These are phyloP conservation scores for Spongospora subterranea DNA, from an alignment of 208 protist genomes.

Conservation along the genomic window DNA sequence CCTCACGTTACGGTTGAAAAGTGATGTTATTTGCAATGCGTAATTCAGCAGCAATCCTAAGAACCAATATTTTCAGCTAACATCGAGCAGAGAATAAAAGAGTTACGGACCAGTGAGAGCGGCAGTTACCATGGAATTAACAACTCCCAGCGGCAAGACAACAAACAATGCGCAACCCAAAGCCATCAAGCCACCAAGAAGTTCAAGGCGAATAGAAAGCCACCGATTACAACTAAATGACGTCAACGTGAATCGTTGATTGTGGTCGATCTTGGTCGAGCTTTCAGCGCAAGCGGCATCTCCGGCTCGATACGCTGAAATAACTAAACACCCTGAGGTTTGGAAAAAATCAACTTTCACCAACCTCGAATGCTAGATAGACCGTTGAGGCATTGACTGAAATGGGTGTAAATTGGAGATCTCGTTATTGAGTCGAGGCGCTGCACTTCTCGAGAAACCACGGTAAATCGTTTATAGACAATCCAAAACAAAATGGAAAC, in stretches of 20 bases:
- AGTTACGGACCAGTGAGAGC: neutral
- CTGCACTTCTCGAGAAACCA: constrained; percentile 71
- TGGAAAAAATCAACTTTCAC: neutral
- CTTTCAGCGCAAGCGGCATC: neutral
- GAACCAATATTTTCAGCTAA: neutral
- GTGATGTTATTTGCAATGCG: constrained; percentile 3
- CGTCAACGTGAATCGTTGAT: constrained; percentile 25
- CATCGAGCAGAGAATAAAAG: neutral
- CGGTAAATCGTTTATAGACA: constrained; percentile 59
- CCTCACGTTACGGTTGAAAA: constrained; percentile 35
- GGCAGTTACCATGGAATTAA: neutral
- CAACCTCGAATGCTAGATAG: constrained; percentile 76
- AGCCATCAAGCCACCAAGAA: constrained; percentile 23
- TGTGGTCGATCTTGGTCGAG: neutral
- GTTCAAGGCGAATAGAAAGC: constrained; percentile 31
- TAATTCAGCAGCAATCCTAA: constrained; percentile 14
- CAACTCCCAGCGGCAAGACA: neutral
- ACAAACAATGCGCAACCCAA: constrained; percentile 9
- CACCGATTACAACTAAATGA: constrained; percentile 24
- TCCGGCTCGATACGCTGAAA: constrained; percentile 17
- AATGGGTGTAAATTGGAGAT: constrained; percentile 78
- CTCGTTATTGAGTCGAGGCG: constrained; percentile 77
- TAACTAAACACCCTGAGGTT: neutral
- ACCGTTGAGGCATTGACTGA: constrained; percentile 78
- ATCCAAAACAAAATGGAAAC: constrained; percentile 64